A percentile compares a stretch with the other conserved stretches of the same genome.
Conservation (phyloP, 441 rosid genomes). For the Croton laevigatus region DNA sequence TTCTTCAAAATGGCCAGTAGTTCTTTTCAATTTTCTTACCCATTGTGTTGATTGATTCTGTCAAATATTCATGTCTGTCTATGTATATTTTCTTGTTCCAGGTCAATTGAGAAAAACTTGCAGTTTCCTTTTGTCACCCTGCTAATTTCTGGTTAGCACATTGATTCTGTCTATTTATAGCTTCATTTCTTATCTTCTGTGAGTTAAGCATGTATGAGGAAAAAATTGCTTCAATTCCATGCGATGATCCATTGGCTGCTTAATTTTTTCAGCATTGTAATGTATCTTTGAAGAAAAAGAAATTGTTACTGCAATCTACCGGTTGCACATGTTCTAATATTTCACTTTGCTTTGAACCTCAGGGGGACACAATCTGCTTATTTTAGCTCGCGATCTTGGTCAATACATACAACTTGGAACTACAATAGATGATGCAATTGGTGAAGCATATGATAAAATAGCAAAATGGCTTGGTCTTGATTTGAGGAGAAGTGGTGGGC, state of each 20-base stretch:
- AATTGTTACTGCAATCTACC: neutral
- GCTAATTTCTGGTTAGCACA: slow-evolving; percentile 79
- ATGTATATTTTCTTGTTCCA: slow-evolving; percentile 27
- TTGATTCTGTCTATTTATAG: slow-evolving; percentile 1
- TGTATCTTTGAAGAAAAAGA: neutral
- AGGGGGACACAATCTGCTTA: slow-evolving; percentile 91
- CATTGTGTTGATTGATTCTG: neutral
- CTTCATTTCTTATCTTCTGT: neutral
- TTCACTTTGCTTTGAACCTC: slow-evolving; percentile 16
- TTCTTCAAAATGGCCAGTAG: neutral
- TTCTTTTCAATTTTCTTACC: neutral
- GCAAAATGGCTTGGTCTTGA: slow-evolving; percentile 99
- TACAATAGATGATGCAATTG: slow-evolving; percentile 92
- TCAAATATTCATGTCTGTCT: neutral
- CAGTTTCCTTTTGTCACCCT: slow-evolving; percentile 89
- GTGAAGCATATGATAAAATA: slow-evolving; percentile 88
- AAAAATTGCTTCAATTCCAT: neutral
- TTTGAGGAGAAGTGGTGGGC: slow-evolving; percentile 91
- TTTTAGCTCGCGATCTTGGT: slow-evolving; percentile 85
- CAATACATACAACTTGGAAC: slow-evolving; percentile 92
- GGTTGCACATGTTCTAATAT: neutral
- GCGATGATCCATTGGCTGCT: neutral
- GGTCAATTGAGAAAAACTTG: slow-evolving; percentile 67
- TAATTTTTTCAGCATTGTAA: neutral
- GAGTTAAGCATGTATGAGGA: slow-evolving; percentile 2